A percentile compares a stretch with the other conserved stretches of the same genome.
Conservation (phyloP, 805 yeast species). For the Candida ficus region DNA sequence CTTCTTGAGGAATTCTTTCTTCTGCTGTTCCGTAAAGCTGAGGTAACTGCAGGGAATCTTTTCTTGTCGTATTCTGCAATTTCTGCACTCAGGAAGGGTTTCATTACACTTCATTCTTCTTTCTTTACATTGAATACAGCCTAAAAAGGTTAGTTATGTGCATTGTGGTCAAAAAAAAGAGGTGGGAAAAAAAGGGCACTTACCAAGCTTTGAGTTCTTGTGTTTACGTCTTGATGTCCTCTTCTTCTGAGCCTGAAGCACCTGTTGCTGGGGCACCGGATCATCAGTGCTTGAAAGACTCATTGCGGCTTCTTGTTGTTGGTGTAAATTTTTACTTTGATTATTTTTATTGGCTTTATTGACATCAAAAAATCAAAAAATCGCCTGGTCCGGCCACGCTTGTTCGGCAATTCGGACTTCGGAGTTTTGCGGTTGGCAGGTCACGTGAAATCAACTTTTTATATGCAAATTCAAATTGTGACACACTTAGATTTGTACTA, state of each 20-base stretch:
- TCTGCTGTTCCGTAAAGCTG: constrained; percentile 18
- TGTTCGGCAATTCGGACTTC: no score
- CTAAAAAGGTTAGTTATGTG: constrained; percentile 20
- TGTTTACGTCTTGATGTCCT: constrained; percentile 21
- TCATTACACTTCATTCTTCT: constrained; percentile 49
- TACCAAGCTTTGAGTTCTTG: constrained; percentile 28
- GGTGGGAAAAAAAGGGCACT: constrained; percentile 5
- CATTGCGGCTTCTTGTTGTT: not conserved
- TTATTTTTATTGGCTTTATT: no score
- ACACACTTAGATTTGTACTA: no score
- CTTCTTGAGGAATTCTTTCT: constrained; percentile 10
- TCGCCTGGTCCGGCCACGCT: no score
- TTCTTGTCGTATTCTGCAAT: constrained; percentile 31
- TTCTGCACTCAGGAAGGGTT: constrained; percentile 42
- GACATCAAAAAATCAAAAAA: no score
- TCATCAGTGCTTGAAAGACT: not conserved
- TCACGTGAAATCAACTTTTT: no score
- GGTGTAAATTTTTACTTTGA: not conserved
- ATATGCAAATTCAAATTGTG: no score
- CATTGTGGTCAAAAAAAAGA: no score
- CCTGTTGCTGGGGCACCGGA: not conserved
- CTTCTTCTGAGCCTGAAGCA: constrained; percentile 2
- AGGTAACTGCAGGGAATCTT: constrained; percentile 24
- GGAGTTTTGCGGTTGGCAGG: no score
- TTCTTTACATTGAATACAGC: constrained; percentile 48